Conservation (phyloP, 805 yeast species). For the Lachancea thermotolerans region DNA sequence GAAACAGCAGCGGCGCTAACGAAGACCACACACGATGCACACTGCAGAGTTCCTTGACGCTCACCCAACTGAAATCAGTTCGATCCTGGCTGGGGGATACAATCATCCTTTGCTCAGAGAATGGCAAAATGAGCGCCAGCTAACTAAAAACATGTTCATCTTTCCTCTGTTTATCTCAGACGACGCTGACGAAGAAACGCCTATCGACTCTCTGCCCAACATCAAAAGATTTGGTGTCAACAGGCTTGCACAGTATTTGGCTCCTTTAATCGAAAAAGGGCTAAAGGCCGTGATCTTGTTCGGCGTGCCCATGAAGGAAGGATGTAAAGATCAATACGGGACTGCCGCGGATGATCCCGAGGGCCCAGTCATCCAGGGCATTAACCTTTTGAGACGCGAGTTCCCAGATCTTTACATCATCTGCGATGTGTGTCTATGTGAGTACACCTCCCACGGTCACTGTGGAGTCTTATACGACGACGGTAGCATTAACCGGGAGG, state of each 20-base stretch:
- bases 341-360: conserved; percentile 92
- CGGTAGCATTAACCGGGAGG: conserved; percentile 72
- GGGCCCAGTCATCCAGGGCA: conserved; percentile 86
- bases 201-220: conserved; percentile 75
- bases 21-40: conserved; percentile 39
- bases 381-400: conserved; percentile 50
- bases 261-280: conserved; percentile 68
- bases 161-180: conserved; percentile 87
- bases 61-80: conserved; percentile 55
- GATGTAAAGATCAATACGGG: conserved; percentile 73
- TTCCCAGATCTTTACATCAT: conserved; percentile 83
- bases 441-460: conserved; percentile 96
- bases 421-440: conserved; percentile 96
- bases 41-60: conserved; percentile 62
- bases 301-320: conserved; percentile 79
- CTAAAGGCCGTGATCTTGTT: conserved; percentile 79
- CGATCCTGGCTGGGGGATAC: conserved; percentile 89
- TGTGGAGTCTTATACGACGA: conserved; percentile 88
- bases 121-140: conserved; percentile 86
- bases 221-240: conserved; percentile 84
- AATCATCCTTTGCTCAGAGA: conserved; percentile 80
- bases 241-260: conserved; percentile 66
- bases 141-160: conserved; percentile 82
- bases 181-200: conserved; percentile 67
- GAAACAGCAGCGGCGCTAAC: too few species aligned